Evolutionary conservation across 1,284 basidiomycete species (phyloP).

Genomic region (Leccinum fallax): DNA sequence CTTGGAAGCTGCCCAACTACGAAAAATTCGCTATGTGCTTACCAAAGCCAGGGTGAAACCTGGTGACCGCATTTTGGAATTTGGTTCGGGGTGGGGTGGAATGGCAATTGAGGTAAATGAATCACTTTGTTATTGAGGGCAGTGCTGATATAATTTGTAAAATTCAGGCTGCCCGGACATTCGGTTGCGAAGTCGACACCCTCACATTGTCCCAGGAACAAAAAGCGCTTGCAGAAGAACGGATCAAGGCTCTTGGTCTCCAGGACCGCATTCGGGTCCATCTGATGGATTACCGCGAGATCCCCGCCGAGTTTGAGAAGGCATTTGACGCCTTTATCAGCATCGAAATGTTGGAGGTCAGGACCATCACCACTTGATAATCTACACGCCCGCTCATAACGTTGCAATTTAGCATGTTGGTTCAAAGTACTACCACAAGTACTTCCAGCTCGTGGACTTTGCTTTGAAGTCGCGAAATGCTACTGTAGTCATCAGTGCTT

Average conservation of each 20-base stretch:
- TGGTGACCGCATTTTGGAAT: constrained; percentile 83
- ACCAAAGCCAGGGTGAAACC: constrained; percentile 72
- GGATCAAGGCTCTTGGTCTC: constrained; percentile 73
- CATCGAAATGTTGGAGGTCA: constrained; percentile 89
- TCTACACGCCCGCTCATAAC: constrained; percentile 9
- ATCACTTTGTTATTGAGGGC: background rate
- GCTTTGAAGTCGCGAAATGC: constrained; percentile 74
- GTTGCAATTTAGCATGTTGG: constrained; percentile 59
- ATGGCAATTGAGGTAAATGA: constrained; percentile 78
- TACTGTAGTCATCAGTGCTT: constrained; percentile 75
- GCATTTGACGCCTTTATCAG: constrained; percentile 87
- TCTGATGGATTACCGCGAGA: constrained; percentile 84
- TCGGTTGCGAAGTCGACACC: constrained; percentile 84
- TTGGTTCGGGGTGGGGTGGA: constrained; percentile 92
- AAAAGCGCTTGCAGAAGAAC: constrained; percentile 82
- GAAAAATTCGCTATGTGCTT: constrained; percentile 82
- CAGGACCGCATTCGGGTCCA: constrained; percentile 77
- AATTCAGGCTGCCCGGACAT: constrained; percentile 61
- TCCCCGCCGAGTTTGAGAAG: constrained; percentile 74
- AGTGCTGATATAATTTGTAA: constrained; percentile 10
- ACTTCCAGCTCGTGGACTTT: constrained; percentile 82
- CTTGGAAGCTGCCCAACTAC: constrained; percentile 79
- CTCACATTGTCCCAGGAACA: constrained; percentile 87
- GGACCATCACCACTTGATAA: constrained; percentile 14
- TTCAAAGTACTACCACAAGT: constrained; percentile 67